Evolutionary conservation across 1,284 basidiomycete species (phyloP), one percentile per base, ranked within the genome.

Genomic region (Stereum hirsutum): DNA sequence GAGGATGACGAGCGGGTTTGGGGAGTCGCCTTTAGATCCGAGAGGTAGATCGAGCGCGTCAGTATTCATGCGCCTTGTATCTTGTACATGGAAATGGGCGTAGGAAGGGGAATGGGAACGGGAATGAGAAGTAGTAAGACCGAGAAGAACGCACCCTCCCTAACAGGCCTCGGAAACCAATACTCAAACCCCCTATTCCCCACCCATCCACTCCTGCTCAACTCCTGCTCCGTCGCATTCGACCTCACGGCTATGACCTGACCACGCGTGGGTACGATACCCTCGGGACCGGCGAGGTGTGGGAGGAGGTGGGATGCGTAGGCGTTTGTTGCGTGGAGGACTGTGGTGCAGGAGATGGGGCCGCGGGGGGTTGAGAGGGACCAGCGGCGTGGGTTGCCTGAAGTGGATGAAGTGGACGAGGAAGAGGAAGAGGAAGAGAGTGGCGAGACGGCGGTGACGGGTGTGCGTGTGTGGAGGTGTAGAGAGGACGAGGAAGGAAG

Each of bases 311-410:
- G 71, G 1, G 77, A 74, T 1, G 78, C 75, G 46, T 91, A 89
- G 0, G 63, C 89, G 51, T 92, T 91, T 4, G 86, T 90, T 0
- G 87, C 86, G 53, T 92, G 87, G 1, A 92, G 59, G 31, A 92
- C 68, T 46, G 75, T 74, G 10, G 69, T 60, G 49, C 82, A 81
- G 2, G 57, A 28, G 25, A 87, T 55, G 0, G 55, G 38, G 2
- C 87, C 85, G 24, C 83, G 72, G 0, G 75, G 72, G 0, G 86
- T 88, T 3, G 58, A 53, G 2, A 84, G 51, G 1, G 55, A 52
- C 76, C 77, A 84, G 8, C 64, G 59, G 14, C 62, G 62, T 10
- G 33, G 15, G 4, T 10, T n/a, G 3, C 10, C 10, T n/a, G 3
- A 10, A 20, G 15, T 35, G 11, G 15, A n/a, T 8, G 28, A 8